phyloP scores from a whole-genome alignment of 345 rosid genomes.

The Aquilaria yunnanensis region DNA sequence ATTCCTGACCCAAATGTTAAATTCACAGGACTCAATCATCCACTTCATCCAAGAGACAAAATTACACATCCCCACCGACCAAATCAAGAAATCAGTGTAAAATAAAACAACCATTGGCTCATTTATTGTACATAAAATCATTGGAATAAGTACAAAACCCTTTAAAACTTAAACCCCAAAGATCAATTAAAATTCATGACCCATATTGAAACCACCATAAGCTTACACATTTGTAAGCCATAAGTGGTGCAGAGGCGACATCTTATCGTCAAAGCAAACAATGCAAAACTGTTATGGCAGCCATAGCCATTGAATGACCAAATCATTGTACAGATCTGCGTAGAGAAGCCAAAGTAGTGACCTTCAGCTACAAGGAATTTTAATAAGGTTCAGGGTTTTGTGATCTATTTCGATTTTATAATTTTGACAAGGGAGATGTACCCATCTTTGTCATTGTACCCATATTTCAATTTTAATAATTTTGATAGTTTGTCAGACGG shows the following conservation, averaged over 20 bases:
- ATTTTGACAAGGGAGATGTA: too few relatives aligned
- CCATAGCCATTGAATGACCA: constrained; percentile 28
- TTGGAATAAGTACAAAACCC: too few relatives aligned
- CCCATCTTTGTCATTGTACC: too few relatives aligned
- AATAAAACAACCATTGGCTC: not conserved
- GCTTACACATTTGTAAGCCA: constrained; percentile 62
- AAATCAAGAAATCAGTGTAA: not conserved
- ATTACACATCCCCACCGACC: not conserved
- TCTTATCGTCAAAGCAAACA: constrained; percentile 72
- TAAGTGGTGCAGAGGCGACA: constrained; percentile 42
- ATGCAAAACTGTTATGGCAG: constrained; percentile 49
- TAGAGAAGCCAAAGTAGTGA: not conserved
- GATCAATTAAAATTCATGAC: not conserved
- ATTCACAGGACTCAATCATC: not conserved
- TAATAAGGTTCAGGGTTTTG: constrained; percentile 41
- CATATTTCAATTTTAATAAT: too few relatives aligned
- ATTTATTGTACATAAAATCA: too few relatives aligned
- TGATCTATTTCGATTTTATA: not conserved
- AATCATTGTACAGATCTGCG: constrained; percentile 6
- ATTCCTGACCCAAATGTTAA: too few relatives aligned
- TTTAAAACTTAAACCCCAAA: not conserved
- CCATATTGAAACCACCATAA: not conserved
- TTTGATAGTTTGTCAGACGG: too few relatives aligned
- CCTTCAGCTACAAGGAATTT: not conserved
- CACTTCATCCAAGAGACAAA: not conserved